A percentile compares a stretch with the other conserved stretches of the same genome.
Conservation (phyloP, 2,329 filamentous ascomycete species). For the Diaporthe vaccinii region DNA sequence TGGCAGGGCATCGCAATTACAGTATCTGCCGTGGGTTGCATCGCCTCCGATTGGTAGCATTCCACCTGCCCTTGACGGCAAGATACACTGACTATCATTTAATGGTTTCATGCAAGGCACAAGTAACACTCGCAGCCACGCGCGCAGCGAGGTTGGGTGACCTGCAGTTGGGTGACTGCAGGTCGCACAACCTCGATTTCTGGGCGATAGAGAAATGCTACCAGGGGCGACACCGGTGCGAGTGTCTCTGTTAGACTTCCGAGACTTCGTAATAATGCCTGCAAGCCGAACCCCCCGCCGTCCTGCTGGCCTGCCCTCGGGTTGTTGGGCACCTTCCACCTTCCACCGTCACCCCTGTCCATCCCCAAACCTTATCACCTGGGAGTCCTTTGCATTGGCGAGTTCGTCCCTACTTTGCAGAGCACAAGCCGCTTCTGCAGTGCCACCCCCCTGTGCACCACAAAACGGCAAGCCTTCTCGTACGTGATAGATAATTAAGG, state of each 20-base stretch:
- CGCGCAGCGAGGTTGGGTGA: neutral
- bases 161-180: neutral
- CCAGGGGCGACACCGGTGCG: neutral
- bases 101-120: constrained; percentile 24
- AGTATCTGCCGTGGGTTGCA: neutral
- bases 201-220: neutral
- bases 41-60: neutral
- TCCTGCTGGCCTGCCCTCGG: neutral
- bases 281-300: neutral
- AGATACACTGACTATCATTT: neutral
- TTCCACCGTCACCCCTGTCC: neutral
- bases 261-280: neutral
- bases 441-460: neutral
- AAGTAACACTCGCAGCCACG: neutral
- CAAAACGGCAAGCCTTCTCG: neutral
- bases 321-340: neutral
- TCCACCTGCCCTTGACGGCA: constrained; percentile 7
- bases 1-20: neutral
- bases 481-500: neutral
- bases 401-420: constrained; percentile 13
- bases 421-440: constrained; percentile 15
- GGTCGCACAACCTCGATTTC: neutral
- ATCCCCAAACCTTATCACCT: neutral
- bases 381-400: neutral
- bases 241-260: neutral